Conservation (phyloP, 345 rosid genomes). For the Eucalyptus victrix region DNA sequence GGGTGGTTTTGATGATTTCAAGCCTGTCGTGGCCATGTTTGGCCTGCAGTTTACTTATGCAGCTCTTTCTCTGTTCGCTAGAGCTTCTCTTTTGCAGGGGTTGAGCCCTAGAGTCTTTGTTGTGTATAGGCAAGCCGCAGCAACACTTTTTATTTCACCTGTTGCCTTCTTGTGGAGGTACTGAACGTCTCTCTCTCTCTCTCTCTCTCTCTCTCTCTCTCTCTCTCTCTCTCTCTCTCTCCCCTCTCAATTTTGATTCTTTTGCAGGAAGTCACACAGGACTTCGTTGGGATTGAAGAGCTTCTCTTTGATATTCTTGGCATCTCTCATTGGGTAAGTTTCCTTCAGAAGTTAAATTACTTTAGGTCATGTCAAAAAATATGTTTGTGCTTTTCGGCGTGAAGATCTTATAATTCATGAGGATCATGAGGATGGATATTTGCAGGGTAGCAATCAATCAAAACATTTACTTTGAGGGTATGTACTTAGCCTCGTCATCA, state of each 20-base stretch:
- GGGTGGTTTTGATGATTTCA: slow-evolving; percentile 7
- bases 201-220: not conserved
- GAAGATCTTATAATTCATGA: not conserved
- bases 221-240: not conserved
- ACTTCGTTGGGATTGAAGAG: slow-evolving; percentile 13
- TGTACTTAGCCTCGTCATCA: slow-evolving; percentile 30
- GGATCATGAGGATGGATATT: not conserved
- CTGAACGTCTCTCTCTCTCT: not conserved
- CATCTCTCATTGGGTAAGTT: slow-evolving; percentile 30
- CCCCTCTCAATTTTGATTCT: not conserved
- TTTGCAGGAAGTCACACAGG: slow-evolving; percentile 3
- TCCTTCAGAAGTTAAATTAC: not conserved
- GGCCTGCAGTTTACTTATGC: slow-evolving; percentile 20
- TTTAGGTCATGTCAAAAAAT: not conserved
- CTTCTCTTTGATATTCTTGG: slow-evolving; percentile 17
- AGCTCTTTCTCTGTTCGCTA: slow-evolving; percentile 5
- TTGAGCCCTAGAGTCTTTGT: slow-evolving; percentile 26
- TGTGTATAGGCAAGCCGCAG: slow-evolving; percentile 26
- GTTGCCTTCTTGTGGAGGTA: slow-evolving; percentile 16
- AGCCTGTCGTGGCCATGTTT: slow-evolving; percentile 22
- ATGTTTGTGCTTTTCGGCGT: not conserved
- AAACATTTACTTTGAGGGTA: slow-evolving; percentile 18
- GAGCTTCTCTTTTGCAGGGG: slow-evolving; percentile 27
- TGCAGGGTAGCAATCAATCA: slow-evolving; percentile 27
- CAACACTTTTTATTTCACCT: slow-evolving; percentile 20